Evolutionary conservation across 805 yeast species (phyloP).

Genomic region (Kurtzmaniella fragi): DNA sequence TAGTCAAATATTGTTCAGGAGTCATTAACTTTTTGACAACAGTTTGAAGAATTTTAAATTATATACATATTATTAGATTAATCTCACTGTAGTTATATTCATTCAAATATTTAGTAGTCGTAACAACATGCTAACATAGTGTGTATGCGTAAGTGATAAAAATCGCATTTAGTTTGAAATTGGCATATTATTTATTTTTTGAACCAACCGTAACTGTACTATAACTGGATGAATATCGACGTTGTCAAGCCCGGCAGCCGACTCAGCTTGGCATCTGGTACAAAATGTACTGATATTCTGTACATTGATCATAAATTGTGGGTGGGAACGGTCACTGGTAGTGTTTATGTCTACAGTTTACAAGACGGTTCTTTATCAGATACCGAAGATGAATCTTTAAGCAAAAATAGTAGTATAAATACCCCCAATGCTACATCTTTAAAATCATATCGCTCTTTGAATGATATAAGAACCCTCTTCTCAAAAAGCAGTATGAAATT

Average conservation of each 20-base stretch:
- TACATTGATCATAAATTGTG: constrained; percentile 15
- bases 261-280: constrained; percentile 20
- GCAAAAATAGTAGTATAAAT: no score
- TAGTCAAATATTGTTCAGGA: constrained; percentile 77
- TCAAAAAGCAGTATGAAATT: not conserved
- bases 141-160: no score
- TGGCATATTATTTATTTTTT: no score
- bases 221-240: constrained; percentile 29
- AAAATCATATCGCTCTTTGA: constrained; percentile 1
- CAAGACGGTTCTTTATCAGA: not conserved
- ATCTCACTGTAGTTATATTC: no score
- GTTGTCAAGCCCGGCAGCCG: constrained; percentile 33
- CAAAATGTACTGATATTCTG: constrained; percentile 20
- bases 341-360: constrained; percentile 7
- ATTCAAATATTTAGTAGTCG: no score
- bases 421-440: not conserved
- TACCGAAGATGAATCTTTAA: no score
- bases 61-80: no score
- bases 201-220: no score
- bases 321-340: constrained; percentile 33
- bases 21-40: constrained; percentile 58
- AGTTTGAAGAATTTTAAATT: constrained; percentile 18
- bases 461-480: constrained; percentile 2
- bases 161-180: no score
- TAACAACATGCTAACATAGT: constrained; percentile 1